Evolutionary conservation across 441 rosid species (phyloP).

Genomic region (Adansonia madagascariensis): DNA sequence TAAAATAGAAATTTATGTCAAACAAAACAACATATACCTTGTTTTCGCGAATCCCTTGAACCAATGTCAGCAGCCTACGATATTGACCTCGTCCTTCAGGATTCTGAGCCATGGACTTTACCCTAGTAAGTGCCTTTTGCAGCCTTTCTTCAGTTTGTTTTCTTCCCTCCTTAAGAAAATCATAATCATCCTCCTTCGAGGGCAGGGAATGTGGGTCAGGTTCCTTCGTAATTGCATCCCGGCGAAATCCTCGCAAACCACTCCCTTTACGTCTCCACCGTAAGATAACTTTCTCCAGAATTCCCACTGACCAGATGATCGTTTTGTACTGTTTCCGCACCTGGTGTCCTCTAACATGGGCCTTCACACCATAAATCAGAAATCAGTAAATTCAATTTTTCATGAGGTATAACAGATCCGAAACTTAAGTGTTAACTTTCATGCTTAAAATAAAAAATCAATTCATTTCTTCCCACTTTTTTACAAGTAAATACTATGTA

Average conservation of each 20-base stretch:
- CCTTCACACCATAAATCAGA: conserved; percentile 46
- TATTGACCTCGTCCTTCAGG: conserved; percentile 91
- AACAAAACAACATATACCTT: conserved; percentile 45
- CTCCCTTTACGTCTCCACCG: conserved; percentile 97
- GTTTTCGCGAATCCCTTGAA: conserved; percentile 62
- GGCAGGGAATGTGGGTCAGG: conserved; percentile 36
- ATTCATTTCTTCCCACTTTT: neutral
- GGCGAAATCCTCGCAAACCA: conserved; percentile 82
- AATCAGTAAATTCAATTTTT: neutral
- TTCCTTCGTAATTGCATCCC: conserved; percentile 50
- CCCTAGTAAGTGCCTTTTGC: conserved; percentile 82
- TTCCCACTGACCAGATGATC: conserved; percentile 87
- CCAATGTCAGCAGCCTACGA: conserved; percentile 77
- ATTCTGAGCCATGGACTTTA: conserved; percentile 88
- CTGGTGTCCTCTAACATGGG: conserved; percentile 95
- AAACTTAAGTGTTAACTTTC: neutral
- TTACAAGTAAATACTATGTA: neutral
- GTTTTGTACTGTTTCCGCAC: conserved; percentile 76
- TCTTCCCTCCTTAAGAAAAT: conserved; percentile 82
- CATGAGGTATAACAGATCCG: neutral
- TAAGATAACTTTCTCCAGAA: conserved; percentile 86
- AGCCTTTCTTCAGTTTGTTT: conserved; percentile 86
- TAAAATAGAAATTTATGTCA: neutral
- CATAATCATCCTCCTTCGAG: conserved; percentile 68
- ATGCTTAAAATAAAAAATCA: neutral